Base-by-base conservation (phyloP, 83 land plant species). In the Diphasiastrum complanatum region DNA sequence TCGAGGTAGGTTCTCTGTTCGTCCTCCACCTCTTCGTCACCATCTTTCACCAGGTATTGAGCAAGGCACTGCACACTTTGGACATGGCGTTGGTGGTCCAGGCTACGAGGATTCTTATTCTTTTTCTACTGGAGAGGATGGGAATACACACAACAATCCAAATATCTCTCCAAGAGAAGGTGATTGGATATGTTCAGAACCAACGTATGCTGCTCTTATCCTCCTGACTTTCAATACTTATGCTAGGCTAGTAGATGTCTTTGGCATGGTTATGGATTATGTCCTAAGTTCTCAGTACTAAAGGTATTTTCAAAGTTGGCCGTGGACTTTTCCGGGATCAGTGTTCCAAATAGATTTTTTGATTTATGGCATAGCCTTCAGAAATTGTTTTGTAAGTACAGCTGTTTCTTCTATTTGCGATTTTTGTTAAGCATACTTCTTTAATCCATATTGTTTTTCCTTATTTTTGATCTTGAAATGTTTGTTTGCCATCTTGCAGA, bases 81-180 rank as follows among this genome's bases (percentile, higher is more conserved):
- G 77, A 16, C 75, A 81, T 65, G 90, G 72, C 19, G 66, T 60
- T 60, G 67, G 69, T 59, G 68, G 77, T 10, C 71, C 62, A 41
- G 78, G 66, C 35, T 41, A 28, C 61, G 75, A 63, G 31, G 70
- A 63, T 38, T 70, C 74, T 16, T 78, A n/a, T n/a, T n/a, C n/a
- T n/a, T n/a, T 79, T 0, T 36, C 72, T n/a, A 64, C 72, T 40
- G 78, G 79, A 51, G 93, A 82, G 24, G 68, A 69, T 23, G 31
- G 60, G 19, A 53, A 59, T 30, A 73, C n/a, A n/a, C n/a, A 81
- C 57, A 88, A 80, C 64, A 82, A 88, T 75, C 84, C 86, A 2
- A 82, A 88, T 71, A 74, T 88, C 3, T 67, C 75, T 10, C 90
- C 90, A 37, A 75, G 95, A 70, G 90, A 79, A 68, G 95, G 95